Evolutionary conservation across 805 yeast genomes (phyloP), one percentile per base, ranked within the genome.

Genomic region (Lipomyces oligophaga): DNA sequence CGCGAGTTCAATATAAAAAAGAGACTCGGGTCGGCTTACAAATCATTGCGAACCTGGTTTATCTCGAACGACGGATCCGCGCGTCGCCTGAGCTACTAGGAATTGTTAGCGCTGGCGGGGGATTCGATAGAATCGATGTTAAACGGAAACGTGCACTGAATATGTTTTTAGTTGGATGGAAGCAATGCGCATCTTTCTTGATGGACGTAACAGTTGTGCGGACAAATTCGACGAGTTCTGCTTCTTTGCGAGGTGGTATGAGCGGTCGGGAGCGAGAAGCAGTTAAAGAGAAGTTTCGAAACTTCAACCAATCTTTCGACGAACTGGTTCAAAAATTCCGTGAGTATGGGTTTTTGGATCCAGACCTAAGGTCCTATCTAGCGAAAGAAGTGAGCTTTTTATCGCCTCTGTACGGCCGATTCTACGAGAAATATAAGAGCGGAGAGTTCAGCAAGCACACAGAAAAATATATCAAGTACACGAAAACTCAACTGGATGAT

Each of bases 251-350:
- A 76, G 33, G 47, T 55, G 46, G 21, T 37, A 62, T 69, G 54
- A 69, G 78, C 36, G 78, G 79, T n/a, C 83, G 85, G 56, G 95
- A 87, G 55, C 78, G 79, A 53, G 96, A 87, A 43, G 77, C 73
- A 40, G 78, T 87, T 45, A 93, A 90, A 60, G 96, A 93, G 51
- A 79, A 85, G 60, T 87, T 86, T 67, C 78, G 77, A 54, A 81
- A 76, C 49, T 93, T 90, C 68, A 90, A 89, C 63, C 78, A 77
- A 24, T 82, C 81, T 35, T 85, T 93, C 62, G 97, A 93, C 43
- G 85, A 78, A 27, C 77, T 89, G 27, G 75, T 83, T 20, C 74
- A 73, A 25, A 79, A 75, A 46, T 85, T 84, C 61, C 81, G 79
- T 58, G 72, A 73, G 39, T 82, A 79, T 62, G 77, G 76, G 47